phyloP scores from a whole-genome alignment of 1,284 basidiomycete species.

The Cutaneotrichosporon sp. region DNA sequence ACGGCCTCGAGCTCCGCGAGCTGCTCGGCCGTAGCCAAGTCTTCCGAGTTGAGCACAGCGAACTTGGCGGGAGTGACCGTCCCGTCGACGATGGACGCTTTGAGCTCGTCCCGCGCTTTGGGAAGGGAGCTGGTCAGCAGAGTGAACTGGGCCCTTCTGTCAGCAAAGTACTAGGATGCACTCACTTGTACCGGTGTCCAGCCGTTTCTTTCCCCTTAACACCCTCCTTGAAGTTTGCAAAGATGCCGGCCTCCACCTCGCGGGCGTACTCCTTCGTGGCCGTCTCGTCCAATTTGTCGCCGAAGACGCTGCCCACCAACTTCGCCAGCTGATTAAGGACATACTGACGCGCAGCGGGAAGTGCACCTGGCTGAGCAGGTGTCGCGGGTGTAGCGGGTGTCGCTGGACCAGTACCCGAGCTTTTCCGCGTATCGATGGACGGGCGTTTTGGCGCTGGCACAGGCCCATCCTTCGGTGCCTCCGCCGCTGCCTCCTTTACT shows the following conservation, averaged over 20 bases:
- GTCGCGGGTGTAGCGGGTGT: not conserved
- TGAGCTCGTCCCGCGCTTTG: slow-evolving; percentile 26
- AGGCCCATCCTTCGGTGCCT: not conserved
- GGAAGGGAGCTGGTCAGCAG: slow-evolving; percentile 32
- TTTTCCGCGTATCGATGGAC: not conserved
- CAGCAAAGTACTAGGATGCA: not conserved
- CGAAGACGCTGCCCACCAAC: slow-evolving; percentile 27
- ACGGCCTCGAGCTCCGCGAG: slow-evolving; percentile 33
- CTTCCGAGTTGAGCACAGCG: slow-evolving; percentile 31
- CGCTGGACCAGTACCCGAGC: not conserved
- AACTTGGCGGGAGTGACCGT: slow-evolving; percentile 26
- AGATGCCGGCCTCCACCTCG: slow-evolving; percentile 34
- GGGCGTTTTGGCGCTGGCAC: not conserved
- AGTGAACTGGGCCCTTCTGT: slow-evolving; percentile 39
- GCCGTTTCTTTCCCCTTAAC: slow-evolving; percentile 35
- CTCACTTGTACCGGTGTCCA: slow-evolving; percentile 42
- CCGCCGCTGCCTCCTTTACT: not conserved
- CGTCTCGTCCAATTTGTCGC: slow-evolving; percentile 17
- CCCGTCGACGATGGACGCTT: slow-evolving; percentile 19
- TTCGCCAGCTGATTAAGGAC: slow-evolving; percentile 31
- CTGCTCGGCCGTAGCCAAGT: slow-evolving; percentile 38
- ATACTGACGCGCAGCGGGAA: slow-evolving; percentile 34
- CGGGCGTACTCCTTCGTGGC: slow-evolving; percentile 21
- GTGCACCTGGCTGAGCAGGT: not conserved
- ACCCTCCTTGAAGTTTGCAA: slow-evolving; percentile 31